Base-by-base conservation (phyloP, 140 eudicot genomes). In the Eryngium alpinum region DNA sequence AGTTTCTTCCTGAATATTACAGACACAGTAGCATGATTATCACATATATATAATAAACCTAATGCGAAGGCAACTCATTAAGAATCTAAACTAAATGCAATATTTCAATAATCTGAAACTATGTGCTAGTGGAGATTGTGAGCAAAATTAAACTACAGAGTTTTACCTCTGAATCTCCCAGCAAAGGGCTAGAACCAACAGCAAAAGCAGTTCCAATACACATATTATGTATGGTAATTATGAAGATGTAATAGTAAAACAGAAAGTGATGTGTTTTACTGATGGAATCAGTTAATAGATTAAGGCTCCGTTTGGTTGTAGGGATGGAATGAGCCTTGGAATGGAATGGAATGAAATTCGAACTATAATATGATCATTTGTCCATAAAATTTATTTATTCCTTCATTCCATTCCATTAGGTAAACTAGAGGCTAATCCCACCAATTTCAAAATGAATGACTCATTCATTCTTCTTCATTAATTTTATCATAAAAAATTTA, bases 1-100 rank as follows among this genome's bases (percentile, higher is more conserved):
- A 28, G 88, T 92, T 72, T 92, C 97, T 87, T 94, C 97, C 98
- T 94, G 84, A n/a, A 71, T 52, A 71, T 18, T 32, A 83, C 33
- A 43, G 34, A 24, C 71, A 51, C 71, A 53, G 72, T 49, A 71
- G 44, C 71, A 52, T 28, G 25, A 81, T 15, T 10, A 53, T 81
- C 57, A 72, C 5, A 38, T 51, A 72, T 65, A 38, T 51, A 72
- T 65, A 33, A 32, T 28, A 80, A 66, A 29, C 27, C 10, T 50
- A 63, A 69, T 15, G 19, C 46, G 56, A 75, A 81, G 59, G 60
- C 43, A 81, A 33, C n/a, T 63, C 56, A 52, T 31, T 43, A 81
- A 29, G 33, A 49, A 69, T 69, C 13, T 80, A 21, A 15, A 51
- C 46, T 38, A 38, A 38, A 38, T 38, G 73, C 18, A 27, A 60